These are phyloP conservation scores for Saturnispora silvae DNA, from an alignment of 805 yeast species.

Conservation along the genomic window DNA sequence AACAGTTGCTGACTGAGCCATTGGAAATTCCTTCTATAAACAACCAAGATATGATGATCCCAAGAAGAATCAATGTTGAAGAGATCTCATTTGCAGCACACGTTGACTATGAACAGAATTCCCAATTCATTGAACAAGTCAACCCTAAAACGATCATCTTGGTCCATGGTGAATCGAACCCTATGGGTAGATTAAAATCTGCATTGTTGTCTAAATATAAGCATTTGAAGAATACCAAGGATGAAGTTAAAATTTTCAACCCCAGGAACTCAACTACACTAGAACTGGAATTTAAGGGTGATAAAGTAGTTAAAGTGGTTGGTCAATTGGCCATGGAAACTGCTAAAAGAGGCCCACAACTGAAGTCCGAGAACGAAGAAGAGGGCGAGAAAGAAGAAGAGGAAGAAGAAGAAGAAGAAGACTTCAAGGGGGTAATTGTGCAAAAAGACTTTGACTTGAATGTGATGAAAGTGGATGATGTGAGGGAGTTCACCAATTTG, in stretches of 20 bases:
- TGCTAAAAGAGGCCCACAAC: slow-evolving; percentile 27
- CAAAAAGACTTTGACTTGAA: slow-evolving; percentile 85
- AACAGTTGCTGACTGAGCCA: slow-evolving; percentile 79
- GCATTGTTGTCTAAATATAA: slow-evolving; percentile 84
- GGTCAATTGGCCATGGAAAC: slow-evolving; percentile 42
- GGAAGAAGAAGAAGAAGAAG: slow-evolving; percentile 16
- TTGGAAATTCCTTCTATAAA: slow-evolving; percentile 72
- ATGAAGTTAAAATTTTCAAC: slow-evolving; percentile 82
- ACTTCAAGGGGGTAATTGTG: slow-evolving; percentile 74
- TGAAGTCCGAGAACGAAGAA: no score
- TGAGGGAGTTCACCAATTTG: slow-evolving; percentile 79
- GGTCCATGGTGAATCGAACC: slow-evolving; percentile 95
- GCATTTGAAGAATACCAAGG: slow-evolving; percentile 69
- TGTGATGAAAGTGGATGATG: slow-evolving; percentile 72
- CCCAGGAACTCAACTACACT: slow-evolving; percentile 86
- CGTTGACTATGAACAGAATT: slow-evolving; percentile 89
- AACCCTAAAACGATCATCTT: slow-evolving; percentile 78
- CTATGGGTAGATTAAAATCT: slow-evolving; percentile 96
- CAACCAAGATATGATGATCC: slow-evolving; percentile 77
- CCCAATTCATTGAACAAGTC: slow-evolving; percentile 81
- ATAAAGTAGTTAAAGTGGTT: slow-evolving; percentile 67
- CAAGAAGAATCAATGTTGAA: slow-evolving; percentile 78
- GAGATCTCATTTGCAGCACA: slow-evolving; percentile 99
- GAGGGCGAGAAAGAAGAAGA: no score
- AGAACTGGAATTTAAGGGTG: slow-evolving; percentile 66